Conservation (phyloP, 177 flowering plant species). For the Tripterygium wilfordii region DNA sequence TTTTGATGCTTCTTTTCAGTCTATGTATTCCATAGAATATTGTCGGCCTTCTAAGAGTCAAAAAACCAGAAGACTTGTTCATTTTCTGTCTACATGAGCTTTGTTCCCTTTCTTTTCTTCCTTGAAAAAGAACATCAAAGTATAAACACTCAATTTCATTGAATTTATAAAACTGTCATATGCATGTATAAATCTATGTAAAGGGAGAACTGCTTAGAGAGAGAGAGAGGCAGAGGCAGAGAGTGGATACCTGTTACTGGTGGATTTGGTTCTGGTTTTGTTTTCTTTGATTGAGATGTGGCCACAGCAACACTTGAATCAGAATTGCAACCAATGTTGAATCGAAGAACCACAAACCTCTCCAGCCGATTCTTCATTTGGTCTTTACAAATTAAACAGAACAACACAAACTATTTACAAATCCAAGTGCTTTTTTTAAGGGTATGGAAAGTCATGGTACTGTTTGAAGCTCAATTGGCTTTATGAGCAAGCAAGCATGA, state of each 20-base stretch:
- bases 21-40: conserved; percentile 35
- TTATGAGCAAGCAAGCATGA: conserved; percentile 40
- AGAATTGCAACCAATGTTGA: conserved; percentile 52
- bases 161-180: conserved; percentile 3
- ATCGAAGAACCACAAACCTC: conserved; percentile 46
- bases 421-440: conserved; percentile 9
- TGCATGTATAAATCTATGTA: no score
- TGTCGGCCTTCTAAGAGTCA: conserved; percentile 28
- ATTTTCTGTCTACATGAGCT: conserved; percentile 15
- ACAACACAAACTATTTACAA: no score
- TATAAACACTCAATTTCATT: background rate
- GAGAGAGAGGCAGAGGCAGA: no score
- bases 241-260: no score
- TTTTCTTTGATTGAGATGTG: no score
- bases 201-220: no score
- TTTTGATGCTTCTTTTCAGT: conserved; percentile 45
- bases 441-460: no score
- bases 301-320: conserved; percentile 40
- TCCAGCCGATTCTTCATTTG: conserved; percentile 38
- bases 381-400: no score
- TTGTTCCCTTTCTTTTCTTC: conserved; percentile 19
- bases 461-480: no score
- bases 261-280: no score
- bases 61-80: conserved; percentile 26
- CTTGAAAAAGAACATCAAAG: conserved; percentile 10